Evolutionary conservation across 192 early-diverging fungal genomes (phyloP), one percentile per base, ranked within the genome.

Genomic region (Gamsiella multidivaricata): DNA sequence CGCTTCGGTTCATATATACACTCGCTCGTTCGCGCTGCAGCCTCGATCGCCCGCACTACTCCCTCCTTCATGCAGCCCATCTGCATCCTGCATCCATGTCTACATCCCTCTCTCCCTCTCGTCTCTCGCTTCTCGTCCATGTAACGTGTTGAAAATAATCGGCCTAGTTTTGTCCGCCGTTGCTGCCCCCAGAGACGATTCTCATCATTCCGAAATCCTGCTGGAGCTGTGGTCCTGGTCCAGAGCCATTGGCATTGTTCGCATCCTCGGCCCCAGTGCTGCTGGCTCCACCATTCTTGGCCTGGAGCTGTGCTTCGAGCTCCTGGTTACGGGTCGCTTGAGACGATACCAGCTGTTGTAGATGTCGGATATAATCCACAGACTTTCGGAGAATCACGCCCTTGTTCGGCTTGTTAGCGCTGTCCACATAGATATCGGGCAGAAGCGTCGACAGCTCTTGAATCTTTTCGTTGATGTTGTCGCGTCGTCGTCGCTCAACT

Each of bases 381-480:
- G 92, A 92, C 68, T 95, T 91, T 54, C 92, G 90, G 42, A 99
- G 85, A 43, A 99, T 98, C n/a, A 91, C 85, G 34, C 97, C 97
- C 84, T 98, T 96, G 87, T 97, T 97, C 29, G 93, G 94, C 81
- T 98, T 98, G 75, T 92, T 93, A 62, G 90, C 89, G 7, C 83
- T 69, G 59, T 94, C 92, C 58, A 89, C 82, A 66, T 85, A 85
- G 50, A 86, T 76, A 37, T 96, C 94, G 34, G 97, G 97, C 34
- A 99, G 83, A 49, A 99, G 79, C 17, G 82, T 87, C 28, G 87
- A 88, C 43, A 99, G 85, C 76, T 99, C 97, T 73, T 91, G 94
- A 67, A 99, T 99, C 74, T 95, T 95, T 81, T 98, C 97, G 79
- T 99, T 99, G 86, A 99, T 99, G 81, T 97, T 96, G 78, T 99